Evolutionary conservation across 2,329 filamentous ascomycete genomes (phyloP).

Genomic region (Aurifilum marmelostoma): DNA sequence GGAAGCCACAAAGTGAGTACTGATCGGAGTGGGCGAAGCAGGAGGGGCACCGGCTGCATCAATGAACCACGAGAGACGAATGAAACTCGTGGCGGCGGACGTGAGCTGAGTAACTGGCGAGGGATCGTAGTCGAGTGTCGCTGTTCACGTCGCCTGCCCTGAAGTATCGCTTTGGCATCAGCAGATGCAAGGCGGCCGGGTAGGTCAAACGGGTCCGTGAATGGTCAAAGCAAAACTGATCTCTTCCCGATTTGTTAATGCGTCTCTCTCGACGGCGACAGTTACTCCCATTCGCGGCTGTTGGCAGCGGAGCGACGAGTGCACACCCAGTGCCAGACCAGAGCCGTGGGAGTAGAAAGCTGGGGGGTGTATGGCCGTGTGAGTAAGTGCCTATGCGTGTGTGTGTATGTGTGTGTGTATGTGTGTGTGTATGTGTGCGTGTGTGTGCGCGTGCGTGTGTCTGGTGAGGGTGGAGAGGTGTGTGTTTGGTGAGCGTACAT

Average conservation of each 20-base stretch:
- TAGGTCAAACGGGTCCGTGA: slow-evolving; percentile 33
- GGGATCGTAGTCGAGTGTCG: slow-evolving; percentile 20
- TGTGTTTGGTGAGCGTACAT: slow-evolving; percentile 10
- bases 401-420: neutral
- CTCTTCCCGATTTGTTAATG: slow-evolving; percentile 23
- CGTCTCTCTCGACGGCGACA: slow-evolving; percentile 12
- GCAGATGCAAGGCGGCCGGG: slow-evolving; percentile 28
- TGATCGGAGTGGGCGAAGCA: slow-evolving; percentile 37
- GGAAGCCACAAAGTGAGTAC: slow-evolving; percentile 46
- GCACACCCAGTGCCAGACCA: neutral
- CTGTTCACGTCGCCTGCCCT: slow-evolving; percentile 30
- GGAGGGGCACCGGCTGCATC: slow-evolving; percentile 25
- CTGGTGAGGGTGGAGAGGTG: neutral
- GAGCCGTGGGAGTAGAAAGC: neutral
- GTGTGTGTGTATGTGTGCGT: neutral
- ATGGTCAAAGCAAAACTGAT: slow-evolving; percentile 18
- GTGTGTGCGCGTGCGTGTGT: neutral
- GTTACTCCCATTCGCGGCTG: slow-evolving; percentile 14
- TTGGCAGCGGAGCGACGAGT: slow-evolving; percentile 21
- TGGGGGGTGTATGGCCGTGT: no score
- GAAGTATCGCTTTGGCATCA: slow-evolving; percentile 30
- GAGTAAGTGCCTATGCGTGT: no score
- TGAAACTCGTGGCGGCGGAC: slow-evolving; percentile 25
- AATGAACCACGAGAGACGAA: slow-evolving; percentile 19
- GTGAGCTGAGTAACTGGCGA: slow-evolving; percentile 23